Base-by-base conservation (phyloP, 2,329 filamentous ascomycete species). In the Trichothecium roseum region DNA sequence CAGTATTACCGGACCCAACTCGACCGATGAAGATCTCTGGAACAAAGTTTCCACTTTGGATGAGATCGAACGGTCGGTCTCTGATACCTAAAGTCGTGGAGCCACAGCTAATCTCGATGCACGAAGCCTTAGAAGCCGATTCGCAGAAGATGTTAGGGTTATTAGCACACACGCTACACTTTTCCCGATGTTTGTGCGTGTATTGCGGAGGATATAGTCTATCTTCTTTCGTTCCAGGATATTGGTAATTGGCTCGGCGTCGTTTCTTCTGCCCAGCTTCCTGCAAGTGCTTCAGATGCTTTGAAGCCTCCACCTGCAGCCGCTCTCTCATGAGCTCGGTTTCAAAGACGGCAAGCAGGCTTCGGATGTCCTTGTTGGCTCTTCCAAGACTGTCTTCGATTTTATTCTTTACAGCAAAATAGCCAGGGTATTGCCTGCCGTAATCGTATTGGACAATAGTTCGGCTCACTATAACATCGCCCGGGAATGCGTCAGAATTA, bases 1-100 rank as follows among this genome's bases (percentile, higher is more conserved):
- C 54, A 2, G 37, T 48, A 17, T 66, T 51, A 5, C 50, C 59
- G 0, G 60, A 64, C 1, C 50, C 62, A 1, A 66, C 42, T 0
- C 40, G 42, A 0, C 63, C 61, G 9, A 64, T 44, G 18, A 62
- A 54, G 0, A 65, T 38, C 20, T 6, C 20, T 6, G 20, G 20
- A n/a, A n/a, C n/a, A n/a, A n/a, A n/a, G n/a, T 24, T 24, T 24
- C 20, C 20, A 10, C 20, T 24, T 10, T 24, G 6, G 20, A 24
- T 24, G 10, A 24, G 20, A 24, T 24, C 6, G n/a, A n/a, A n/a
- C n/a, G n/a, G n/a, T n/a, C n/a, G n/a, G n/a, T 24, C 20, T 24
- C 20, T 24, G 6, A 24, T 24, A 24, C 20, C 20, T 10, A 6
- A 24, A 24, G 10, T 24, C 20, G 10, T 24, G n/a, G n/a, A n/a